Evolutionary conservation across 148 eudicot species (phyloP), one percentile per base, ranked within the genome.

Genomic region (Rhododendron ferrugineum): DNA sequence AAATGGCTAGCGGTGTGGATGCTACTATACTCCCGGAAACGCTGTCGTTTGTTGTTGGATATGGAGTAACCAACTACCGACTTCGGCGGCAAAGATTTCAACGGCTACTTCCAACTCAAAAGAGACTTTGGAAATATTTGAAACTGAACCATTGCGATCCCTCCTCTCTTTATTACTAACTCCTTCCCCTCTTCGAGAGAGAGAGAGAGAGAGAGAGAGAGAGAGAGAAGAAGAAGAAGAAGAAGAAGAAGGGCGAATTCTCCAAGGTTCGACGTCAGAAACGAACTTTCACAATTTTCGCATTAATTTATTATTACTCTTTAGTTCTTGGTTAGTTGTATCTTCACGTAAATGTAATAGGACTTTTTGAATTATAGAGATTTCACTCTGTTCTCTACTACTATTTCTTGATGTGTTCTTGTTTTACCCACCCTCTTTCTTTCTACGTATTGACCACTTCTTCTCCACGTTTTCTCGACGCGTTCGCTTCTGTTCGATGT

Each of bases 61-160:
- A 40, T n/a, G n/a, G n/a, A n/a, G n/a, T 40, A 40, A 40, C 42
- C 42, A 6, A 22, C 75, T 50, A 2, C 73, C 83, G 73, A 81
- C 10, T 81, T 81, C 4, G n/a, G 32, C 72, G 83, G 83, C 26
- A 37, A 47, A 13, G 50, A 6, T 40, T 5, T 62, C 37, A 82
- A 82, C 75, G 84, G 84, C 74, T 60, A 60, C 7, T 60, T 37
- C 50, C 47, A 79, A 56, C 23, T 40, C 22, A 40, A 82, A 26
- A 40, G 7, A 40, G 42, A 40, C 42, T 40, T 40, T 5, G 42
- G 23, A 64, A 82, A 62, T 58, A 32, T 40, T 82, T 62, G 54
- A 82, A 82, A 37, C 75, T 16, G 32, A 81, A 60, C 49, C 44
- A 37, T 62, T 23, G 84, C 84, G 52, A 82, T 62, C 37, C 11